These are phyloP conservation scores for Periglandula ipomoeae DNA, from an alignment of 2,329 filamentous ascomycete genomes.

Conservation along the genomic window DNA sequence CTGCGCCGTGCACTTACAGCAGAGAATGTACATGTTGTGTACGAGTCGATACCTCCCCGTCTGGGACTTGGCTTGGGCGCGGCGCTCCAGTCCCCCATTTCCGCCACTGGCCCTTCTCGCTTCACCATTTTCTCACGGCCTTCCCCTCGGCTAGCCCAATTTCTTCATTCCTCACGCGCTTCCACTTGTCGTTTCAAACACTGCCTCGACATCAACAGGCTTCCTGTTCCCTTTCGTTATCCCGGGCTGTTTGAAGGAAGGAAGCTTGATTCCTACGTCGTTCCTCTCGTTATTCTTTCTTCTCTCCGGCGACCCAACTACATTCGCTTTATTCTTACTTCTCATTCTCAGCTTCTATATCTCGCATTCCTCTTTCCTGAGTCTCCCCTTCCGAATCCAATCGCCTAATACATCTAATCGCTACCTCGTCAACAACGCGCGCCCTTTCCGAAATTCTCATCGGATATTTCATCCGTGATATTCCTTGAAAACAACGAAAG, in stretches of 20 bases:
- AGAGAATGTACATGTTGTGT: no score
- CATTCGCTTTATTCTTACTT: constrained; percentile 4
- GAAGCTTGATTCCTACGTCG: not conserved
- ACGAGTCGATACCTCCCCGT: no score
- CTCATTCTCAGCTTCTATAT: not conserved
- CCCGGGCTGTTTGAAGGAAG: not conserved
- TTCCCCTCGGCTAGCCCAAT: not conserved
- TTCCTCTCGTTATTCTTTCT: not conserved
- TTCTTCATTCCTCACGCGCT: constrained; percentile 3
- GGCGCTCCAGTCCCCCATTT: no score
- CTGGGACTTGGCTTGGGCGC: no score
- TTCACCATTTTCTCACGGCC: no score
- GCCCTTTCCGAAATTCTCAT: not conserved
- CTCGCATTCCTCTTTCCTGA: not conserved
- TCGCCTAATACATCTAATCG: not conserved
- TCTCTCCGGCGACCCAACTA: not conserved
- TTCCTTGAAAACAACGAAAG: not conserved
- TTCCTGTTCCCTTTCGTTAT: not conserved
- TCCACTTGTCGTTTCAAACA: not conserved
- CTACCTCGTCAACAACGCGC: not conserved
- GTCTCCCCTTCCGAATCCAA: not conserved
- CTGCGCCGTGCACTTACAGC: no score
- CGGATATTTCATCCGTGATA: not conserved
- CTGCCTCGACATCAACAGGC: not conserved
- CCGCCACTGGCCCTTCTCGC: no score